These are phyloP conservation scores for Tricholoma furcatifolium DNA, from an alignment of 768 basidiomycete species.

Conservation along the genomic window DNA sequence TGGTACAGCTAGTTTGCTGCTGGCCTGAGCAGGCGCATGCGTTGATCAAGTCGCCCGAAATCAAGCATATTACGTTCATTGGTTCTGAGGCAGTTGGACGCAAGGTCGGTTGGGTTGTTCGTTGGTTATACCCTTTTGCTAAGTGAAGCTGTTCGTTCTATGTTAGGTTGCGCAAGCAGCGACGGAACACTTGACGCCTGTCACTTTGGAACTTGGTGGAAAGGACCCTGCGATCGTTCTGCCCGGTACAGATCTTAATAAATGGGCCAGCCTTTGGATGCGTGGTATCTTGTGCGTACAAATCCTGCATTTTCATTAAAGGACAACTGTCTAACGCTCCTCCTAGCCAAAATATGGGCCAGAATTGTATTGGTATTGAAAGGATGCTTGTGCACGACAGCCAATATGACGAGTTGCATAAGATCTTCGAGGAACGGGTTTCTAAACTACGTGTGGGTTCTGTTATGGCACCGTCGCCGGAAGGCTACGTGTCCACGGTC, in stretches of 20 bases:
- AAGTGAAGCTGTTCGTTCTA: not conserved
- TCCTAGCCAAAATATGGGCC: slow-evolving; percentile 84
- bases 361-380: slow-evolving; percentile 98
- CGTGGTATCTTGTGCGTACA: slow-evolving; percentile 83
- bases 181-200: slow-evolving; percentile 83
- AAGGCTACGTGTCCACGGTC: slow-evolving; percentile 68
- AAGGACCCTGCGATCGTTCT: slow-evolving; percentile 94
- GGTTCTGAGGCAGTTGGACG: slow-evolving; percentile 79
- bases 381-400: slow-evolving; percentile 81
- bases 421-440: slow-evolving; percentile 62
- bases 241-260: slow-evolving; percentile 78
- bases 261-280: slow-evolving; percentile 83
- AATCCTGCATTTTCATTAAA: not conserved
- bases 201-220: slow-evolving; percentile 91
- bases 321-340: not conserved
- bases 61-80: slow-evolving; percentile 96
- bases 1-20: slow-evolving; percentile 91
- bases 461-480: slow-evolving; percentile 62
- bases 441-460: slow-evolving; percentile 74
- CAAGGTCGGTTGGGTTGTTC: slow-evolving; percentile 44
- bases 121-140: not conserved
- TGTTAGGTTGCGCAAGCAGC: slow-evolving; percentile 78
- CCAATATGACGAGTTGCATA: slow-evolving; percentile 75
- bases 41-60: slow-evolving; percentile 72
- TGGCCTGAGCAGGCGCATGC: slow-evolving; percentile 84